Evolutionary conservation across 2,329 filamentous ascomycete genomes (phyloP), one percentile per base, ranked within the genome.

Genomic region (Alternaria solani): DNA sequence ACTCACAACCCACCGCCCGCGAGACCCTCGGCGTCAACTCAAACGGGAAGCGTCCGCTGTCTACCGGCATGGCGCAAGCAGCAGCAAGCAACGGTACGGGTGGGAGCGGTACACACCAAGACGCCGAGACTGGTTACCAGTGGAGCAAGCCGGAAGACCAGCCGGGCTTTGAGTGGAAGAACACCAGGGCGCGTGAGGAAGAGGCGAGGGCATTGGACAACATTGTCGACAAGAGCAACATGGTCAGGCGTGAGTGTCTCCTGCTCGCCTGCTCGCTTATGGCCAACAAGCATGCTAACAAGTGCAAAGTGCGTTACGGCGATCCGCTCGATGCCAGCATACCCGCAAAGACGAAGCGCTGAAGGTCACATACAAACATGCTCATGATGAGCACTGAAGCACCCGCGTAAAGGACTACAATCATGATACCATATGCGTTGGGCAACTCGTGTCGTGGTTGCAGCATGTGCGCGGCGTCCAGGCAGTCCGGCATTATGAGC

Each of bases 1-100:
- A 83, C 55, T 86, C 85, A 2, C 85, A 87, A 68, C 46, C 62
- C 12, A 61, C 68, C 23, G 51, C 68, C 47, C 74, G 70, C 51
- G 70, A 72, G 46, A 49, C 64, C 26, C 68, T 72, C 4, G 64
- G 68, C 9, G 65, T 78, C 44, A 79, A 79, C 62, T 73, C 72
- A 5, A 79, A 79, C 61, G 77, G 76, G 30, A 79, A 79, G 62
- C 71, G 77, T 20, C 71, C 74, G 18, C 51, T 70, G 9, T 70
- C 68, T 5, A 39, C 43, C 23, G 52, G 47, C 14, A 48, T 64
- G 18, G 64, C 64, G 36, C 67, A 69, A 51, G 51, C 66, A 34
- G 59, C 66, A 6, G 57, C 58, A 8, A 61, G 57, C 20, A 54
- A 57, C 3, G 51, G 60, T 1, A 55, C 59, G 8, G 55, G 47